Conservation (phyloP, 1,284 basidiomycete genomes). For the Sporisorium graminicola region DNA sequence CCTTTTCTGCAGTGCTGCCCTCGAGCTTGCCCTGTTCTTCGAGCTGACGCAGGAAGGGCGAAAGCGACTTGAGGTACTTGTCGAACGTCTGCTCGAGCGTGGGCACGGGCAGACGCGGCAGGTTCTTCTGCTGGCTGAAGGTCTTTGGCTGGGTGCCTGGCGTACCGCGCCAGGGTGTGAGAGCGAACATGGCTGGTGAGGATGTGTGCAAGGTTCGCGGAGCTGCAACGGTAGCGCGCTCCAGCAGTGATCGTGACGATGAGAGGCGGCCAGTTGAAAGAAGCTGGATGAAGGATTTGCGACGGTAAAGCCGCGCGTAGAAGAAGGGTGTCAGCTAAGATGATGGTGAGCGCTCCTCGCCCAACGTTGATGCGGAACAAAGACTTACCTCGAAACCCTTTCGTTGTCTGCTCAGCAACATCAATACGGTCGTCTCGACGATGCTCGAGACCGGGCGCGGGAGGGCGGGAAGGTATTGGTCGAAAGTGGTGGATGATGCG, state of each 20-base stretch:
- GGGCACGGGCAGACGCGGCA: conserved; percentile 86
- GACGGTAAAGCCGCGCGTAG: background rate
- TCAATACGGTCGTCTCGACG: conserved; percentile 39
- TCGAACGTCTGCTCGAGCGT: conserved; percentile 81
- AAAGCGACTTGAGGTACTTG: conserved; percentile 82
- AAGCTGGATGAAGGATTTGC: conserved; percentile 18
- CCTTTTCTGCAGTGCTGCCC: conserved; percentile 74
- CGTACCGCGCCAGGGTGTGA: conserved; percentile 64
- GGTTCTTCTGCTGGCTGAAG: conserved; percentile 68
- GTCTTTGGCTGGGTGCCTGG: conserved; percentile 69
- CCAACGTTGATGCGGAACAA: no score
- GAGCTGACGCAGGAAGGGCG: conserved; percentile 79
- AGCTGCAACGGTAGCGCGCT: conserved; percentile 17
- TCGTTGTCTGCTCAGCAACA: conserved; percentile 49
- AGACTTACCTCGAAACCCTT: conserved; percentile 44
- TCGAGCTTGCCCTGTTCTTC: conserved; percentile 73
- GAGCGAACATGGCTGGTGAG: conserved; percentile 68
- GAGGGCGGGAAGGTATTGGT: conserved; percentile 3
- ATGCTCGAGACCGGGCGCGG: conserved; percentile 26
- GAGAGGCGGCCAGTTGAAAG: conserved; percentile 31
- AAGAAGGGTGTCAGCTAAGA: conserved; percentile 2
- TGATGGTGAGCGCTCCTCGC: background rate
- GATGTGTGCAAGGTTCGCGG: conserved; percentile 34
- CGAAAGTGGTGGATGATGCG: background rate
- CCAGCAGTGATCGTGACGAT: conserved; percentile 17